These are phyloP conservation scores for Solidago caesia DNA, from an alignment of 129 eudicot genomes.

Conservation along the genomic window DNA sequence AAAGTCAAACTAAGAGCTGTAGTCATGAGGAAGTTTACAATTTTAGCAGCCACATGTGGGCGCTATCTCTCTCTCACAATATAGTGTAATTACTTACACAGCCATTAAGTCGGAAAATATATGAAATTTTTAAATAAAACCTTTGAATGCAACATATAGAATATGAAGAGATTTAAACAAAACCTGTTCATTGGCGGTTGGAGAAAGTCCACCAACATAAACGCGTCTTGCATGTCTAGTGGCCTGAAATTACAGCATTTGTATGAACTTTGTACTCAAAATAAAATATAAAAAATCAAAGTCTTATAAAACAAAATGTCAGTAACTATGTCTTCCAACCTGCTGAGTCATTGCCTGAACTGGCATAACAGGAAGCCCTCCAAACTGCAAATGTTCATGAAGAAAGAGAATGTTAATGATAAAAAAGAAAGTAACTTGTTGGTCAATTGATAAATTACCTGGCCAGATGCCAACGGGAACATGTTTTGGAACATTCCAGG, in stretches of 20 bases:
- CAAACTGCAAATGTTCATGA: constrained; percentile 51
- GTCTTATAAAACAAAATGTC: neutral
- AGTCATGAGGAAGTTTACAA: neutral
- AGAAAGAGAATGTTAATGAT: neutral
- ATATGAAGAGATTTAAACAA: neutral
- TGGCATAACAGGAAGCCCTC: constrained; percentile 92
- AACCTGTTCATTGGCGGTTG: constrained; percentile 97
- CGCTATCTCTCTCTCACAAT: neutral
- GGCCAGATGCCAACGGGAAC: constrained; percentile 69
- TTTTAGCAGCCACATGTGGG: neutral
- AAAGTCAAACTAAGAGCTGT: neutral
- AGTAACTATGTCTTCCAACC: constrained; percentile 41
- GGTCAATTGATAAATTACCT: constrained; percentile 44
- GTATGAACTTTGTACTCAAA: neutral
- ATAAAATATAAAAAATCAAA: neutral
- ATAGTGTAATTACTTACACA: neutral
- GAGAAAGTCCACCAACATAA: constrained; percentile 96
- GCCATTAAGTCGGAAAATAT: neutral
- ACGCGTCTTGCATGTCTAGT: constrained; percentile 98
- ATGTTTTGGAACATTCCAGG: constrained; percentile 85
- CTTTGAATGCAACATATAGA: neutral
- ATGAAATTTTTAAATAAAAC: neutral
- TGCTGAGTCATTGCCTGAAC: constrained; percentile 99
- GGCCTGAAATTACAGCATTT: constrained; percentile 52
- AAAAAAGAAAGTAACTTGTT: too few relatives aligned